Percentiles rank a stretch among this genome's conserved stretches.
Evolutionary conservation across 2,329 filamentous ascomycete genomes (phyloP).

Genomic region (Dothiorella sarmentorum): DNA sequence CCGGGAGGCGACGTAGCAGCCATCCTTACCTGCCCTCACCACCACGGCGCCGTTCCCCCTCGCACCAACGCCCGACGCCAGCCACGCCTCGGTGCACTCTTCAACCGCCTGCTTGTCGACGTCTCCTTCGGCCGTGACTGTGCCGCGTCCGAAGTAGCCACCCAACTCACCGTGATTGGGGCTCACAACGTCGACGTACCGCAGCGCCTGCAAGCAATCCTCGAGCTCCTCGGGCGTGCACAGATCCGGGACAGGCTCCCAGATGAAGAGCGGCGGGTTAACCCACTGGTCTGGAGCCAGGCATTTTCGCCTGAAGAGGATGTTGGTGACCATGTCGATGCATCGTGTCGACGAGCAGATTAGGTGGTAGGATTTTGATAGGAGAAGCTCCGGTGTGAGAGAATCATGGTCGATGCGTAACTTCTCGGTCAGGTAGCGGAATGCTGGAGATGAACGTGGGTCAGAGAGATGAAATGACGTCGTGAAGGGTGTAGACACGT

Average conservation of each 20-base stretch:
- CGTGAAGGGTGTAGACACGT: not conserved
- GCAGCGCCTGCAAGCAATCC: slow-evolving; percentile 52
- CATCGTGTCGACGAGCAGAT: slow-evolving; percentile 79
- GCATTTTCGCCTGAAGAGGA: slow-evolving; percentile 53
- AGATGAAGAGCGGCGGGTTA: slow-evolving; percentile 71
- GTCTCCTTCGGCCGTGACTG: slow-evolving; percentile 22
- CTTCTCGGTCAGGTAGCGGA: slow-evolving; percentile 86
- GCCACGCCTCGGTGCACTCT: slow-evolving; percentile 37
- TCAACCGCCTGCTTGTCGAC: slow-evolving; percentile 41
- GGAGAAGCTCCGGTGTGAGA: slow-evolving; percentile 63
- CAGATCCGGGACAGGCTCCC: slow-evolving; percentile 91
- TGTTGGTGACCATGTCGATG: slow-evolving; percentile 69
- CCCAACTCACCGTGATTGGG: slow-evolving; percentile 91
- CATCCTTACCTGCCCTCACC: slow-evolving; percentile 67
- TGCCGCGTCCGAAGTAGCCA: slow-evolving; percentile 66
- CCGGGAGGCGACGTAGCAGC: slow-evolving; percentile 55
- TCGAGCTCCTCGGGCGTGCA: slow-evolving; percentile 66
- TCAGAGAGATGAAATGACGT: not conserved
- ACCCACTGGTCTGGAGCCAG: slow-evolving; percentile 24
- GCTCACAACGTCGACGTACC: slow-evolving; percentile 58
- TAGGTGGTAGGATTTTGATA: slow-evolving; percentile 77
- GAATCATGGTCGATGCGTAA: slow-evolving; percentile 71
- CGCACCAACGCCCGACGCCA: slow-evolving; percentile 34
- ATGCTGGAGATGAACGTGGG: slow-evolving; percentile 47
- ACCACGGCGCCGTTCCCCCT: slow-evolving; percentile 56